These are phyloP conservation scores for Amniculicola lignicola DNA, from an alignment of 495 filamentous ascomycete genomes.

Conservation along the genomic window DNA sequence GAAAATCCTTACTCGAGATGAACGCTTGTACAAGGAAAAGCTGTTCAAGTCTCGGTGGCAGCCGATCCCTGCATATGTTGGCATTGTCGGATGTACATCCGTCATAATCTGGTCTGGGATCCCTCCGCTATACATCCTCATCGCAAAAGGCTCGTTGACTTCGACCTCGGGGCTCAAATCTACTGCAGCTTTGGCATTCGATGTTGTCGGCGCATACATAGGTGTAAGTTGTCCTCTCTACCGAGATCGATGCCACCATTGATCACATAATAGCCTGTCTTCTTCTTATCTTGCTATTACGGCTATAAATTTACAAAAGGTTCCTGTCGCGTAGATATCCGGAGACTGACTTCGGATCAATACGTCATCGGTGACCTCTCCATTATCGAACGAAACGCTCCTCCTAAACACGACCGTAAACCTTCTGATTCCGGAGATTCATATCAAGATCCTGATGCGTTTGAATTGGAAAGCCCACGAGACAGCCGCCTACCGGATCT, in stretches of 20 bases:
- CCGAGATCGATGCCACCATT: neutral
- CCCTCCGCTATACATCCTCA: constrained; percentile 11
- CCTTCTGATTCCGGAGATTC: neutral
- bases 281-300: constrained; percentile 13
- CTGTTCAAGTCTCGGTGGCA: constrained; percentile 23
- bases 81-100: constrained; percentile 9
- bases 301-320: constrained; percentile 6
- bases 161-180: constrained; percentile 6
- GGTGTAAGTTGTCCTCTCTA: constrained; percentile 7
- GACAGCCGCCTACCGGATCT: neutral
- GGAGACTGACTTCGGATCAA: neutral
- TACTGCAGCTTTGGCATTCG: constrained; percentile 3
- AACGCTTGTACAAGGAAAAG: constrained; percentile 5
- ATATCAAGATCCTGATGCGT: neutral
- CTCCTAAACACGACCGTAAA: neutral
- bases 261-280: constrained; percentile 2
- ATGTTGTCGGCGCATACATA: constrained; percentile 16
- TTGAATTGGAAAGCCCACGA: neutral
- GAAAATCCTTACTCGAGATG: constrained; percentile 12
- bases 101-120: constrained; percentile 17
- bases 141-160: constrained; percentile 1
- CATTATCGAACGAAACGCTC: neutral
- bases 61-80: constrained; percentile 14
- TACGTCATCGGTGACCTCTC: constrained; percentile 9
- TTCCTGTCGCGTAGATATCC: neutral